Conservation (phyloP, 192 early-diverging fungal genomes). For the Coemansia sp. region DNA sequence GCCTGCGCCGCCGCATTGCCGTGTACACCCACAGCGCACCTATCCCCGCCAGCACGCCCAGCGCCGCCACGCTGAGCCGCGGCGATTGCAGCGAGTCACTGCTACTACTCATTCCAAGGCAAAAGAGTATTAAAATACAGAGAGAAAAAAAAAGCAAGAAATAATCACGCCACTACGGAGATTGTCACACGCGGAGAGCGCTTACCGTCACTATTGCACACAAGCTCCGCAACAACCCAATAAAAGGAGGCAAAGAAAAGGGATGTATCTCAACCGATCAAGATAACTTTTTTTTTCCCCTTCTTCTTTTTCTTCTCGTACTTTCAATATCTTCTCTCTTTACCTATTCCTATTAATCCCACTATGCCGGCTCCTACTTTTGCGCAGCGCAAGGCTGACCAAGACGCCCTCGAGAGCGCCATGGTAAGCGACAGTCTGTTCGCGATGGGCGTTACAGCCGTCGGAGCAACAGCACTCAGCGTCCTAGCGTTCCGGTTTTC, state of each 20-base stretch:
- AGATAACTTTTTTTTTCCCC: not conserved
- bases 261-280: too few relatives aligned
- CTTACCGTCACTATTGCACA: too few relatives aligned
- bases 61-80: constrained; percentile 36
- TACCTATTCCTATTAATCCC: not conserved
- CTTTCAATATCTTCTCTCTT: not conserved
- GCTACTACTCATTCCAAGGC: not conserved
- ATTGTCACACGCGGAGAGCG: too few relatives aligned
- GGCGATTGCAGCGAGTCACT: constrained; percentile 15
- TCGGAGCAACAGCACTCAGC: constrained; percentile 32
- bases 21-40: constrained; percentile 49
- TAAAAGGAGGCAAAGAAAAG: too few relatives aligned
- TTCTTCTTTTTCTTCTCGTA: not conserved
- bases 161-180: too few relatives aligned
- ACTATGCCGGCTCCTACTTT: constrained; percentile 28
- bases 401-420: constrained; percentile 25
- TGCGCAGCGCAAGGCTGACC: constrained; percentile 20
- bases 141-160: not conserved
- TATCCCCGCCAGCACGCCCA: constrained; percentile 44
- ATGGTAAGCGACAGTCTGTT: constrained; percentile 46
- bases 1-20: constrained; percentile 8
- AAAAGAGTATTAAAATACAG: not conserved
- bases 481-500: constrained; percentile 35
- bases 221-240: too few relatives aligned
- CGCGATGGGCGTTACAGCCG: constrained; percentile 30